A percentile compares a stretch with the other conserved stretches of the same genome.
Evolutionary conservation across 2,329 filamentous ascomycete species (phyloP).

Genomic region (Beauveria varroae): DNA sequence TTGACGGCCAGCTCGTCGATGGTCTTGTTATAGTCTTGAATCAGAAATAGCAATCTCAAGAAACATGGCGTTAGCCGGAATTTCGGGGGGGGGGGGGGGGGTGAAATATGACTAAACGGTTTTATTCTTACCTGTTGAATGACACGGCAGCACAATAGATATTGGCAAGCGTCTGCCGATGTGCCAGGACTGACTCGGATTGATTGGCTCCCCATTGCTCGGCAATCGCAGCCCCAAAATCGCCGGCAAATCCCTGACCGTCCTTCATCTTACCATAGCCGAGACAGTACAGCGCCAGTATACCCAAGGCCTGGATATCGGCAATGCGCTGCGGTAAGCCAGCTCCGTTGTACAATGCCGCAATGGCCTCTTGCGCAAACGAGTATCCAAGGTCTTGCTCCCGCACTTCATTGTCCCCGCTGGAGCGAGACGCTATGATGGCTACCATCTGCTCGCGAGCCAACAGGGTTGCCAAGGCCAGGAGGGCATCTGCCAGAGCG

Average conservation of each 20-base stretch:
- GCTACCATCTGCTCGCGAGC: background rate
- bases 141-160: slow-evolving; percentile 3
- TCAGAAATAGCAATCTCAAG: background rate
- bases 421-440: background rate
- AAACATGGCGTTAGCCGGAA: too few species aligned
- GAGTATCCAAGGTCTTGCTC: background rate
- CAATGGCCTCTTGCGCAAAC: background rate
- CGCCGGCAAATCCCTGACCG: background rate
- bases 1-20: background rate
- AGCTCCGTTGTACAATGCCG: background rate
- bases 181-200: background rate
- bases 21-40: background rate
- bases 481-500: background rate
- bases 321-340: background rate
- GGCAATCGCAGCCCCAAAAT: background rate
- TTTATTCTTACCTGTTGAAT: background rate
- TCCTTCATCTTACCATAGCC: background rate
- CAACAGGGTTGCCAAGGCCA: background rate
- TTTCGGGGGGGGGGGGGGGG: too few species aligned
- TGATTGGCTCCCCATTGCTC: background rate
- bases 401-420: background rate
- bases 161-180: background rate
- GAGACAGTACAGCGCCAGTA: background rate
- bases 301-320: background rate
- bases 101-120: too few species aligned